Evolutionary conservation across 2,329 filamentous ascomycete species (phyloP).

Genomic region (Kalaharituber pfeilii): DNA sequence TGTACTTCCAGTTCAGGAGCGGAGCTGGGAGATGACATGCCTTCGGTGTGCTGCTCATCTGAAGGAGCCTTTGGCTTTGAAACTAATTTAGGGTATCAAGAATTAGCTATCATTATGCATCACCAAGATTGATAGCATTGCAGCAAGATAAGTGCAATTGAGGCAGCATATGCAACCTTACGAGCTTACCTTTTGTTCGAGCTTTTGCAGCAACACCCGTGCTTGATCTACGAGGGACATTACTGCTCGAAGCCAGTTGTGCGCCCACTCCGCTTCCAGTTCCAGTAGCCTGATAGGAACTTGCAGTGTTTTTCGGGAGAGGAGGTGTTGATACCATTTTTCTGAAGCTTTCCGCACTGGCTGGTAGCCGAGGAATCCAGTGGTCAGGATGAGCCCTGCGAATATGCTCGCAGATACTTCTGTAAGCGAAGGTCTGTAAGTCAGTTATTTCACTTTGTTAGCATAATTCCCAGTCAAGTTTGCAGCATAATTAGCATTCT

Average conservation of each 20-base stretch:
- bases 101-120: background rate
- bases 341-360: constrained; percentile 85
- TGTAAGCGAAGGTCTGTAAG: constrained; percentile 40
- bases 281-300: too few relatives aligned
- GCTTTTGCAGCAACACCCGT: constrained; percentile 8
- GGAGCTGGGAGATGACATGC: constrained; percentile 15
- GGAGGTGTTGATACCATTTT: constrained; percentile 50
- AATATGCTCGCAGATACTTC: constrained; percentile 99
- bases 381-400: constrained; percentile 90
- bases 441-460: background rate
- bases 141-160: background rate
- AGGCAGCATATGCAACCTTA: background rate
- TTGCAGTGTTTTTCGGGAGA: background rate
- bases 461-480: background rate
- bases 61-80: constrained; percentile 8
- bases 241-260: background rate
- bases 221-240: constrained; percentile 4
- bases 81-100: background rate
- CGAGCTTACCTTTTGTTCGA: constrained; percentile 12
- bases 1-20: constrained; percentile 16
- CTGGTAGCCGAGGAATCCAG: constrained; percentile 93
- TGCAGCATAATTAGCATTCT: too few relatives aligned
- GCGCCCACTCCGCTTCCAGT: background rate
- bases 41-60: constrained; percentile 17
- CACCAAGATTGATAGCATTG: background rate